Evolutionary conservation across 2,329 filamentous ascomycete species (phyloP).

Genomic region (Fusarium musae): DNA sequence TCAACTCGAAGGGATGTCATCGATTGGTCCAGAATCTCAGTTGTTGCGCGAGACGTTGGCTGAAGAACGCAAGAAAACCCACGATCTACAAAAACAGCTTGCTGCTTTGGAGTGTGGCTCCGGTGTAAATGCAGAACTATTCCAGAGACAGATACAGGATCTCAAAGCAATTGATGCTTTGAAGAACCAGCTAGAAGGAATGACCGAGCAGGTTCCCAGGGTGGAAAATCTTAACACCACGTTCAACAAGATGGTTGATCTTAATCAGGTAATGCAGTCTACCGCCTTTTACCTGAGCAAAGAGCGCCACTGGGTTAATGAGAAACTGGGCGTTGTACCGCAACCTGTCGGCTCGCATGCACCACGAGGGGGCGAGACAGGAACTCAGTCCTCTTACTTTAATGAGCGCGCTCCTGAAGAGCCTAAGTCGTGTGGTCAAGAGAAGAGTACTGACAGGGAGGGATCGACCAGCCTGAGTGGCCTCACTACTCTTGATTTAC

Average conservation of each 20-base stretch:
- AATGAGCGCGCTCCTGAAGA: not conserved
- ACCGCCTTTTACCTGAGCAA: conserved; percentile 44
- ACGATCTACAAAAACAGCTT: conserved; percentile 35
- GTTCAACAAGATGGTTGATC: conserved; percentile 42
- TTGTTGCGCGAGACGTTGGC: conserved; percentile 12
- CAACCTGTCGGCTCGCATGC: not conserved
- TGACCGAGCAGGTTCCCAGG: conserved; percentile 40
- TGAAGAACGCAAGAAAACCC: conserved; percentile 19
- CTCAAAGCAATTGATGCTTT: conserved; percentile 43
- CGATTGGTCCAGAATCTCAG: not conserved
- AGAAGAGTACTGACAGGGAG: not conserved
- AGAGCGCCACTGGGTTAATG: conserved; percentile 47
- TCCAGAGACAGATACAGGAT: conserved; percentile 44
- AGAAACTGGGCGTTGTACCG: conserved; percentile 31
- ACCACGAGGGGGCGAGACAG: not conserved
- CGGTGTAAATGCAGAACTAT: conserved; percentile 31
- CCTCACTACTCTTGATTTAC: not conserved
- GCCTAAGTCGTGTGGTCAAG: not conserved
- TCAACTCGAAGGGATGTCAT: conserved; percentile 17
- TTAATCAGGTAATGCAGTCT: conserved; percentile 45
- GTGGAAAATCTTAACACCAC: conserved; percentile 40
- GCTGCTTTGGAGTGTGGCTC: conserved; percentile 37
- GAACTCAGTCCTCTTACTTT: not conserved
- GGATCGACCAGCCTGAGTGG: not conserved
- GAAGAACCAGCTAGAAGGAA: conserved; percentile 39